phyloP scores from a whole-genome alignment of 306 rosid genomes.

The Trifolium repens region DNA sequence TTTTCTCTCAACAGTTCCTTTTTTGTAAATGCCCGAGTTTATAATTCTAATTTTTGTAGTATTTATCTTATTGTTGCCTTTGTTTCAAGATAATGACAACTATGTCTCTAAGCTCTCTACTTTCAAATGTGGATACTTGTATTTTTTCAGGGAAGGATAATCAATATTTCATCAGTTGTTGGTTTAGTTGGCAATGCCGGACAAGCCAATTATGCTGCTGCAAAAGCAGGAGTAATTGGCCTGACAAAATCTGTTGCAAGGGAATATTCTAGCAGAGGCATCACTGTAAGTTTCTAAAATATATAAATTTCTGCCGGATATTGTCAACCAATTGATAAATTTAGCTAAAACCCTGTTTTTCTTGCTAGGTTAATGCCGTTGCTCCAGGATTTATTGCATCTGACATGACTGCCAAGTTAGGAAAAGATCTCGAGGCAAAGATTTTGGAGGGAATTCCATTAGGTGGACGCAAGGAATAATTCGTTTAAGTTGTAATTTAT shows the following conservation, averaged over 20 bases:
- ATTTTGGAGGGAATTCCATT: constrained; percentile 80
- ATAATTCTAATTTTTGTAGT: not conserved
- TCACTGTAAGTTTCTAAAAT: constrained; percentile 59
- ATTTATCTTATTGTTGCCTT: not conserved
- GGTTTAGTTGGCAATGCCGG: constrained; percentile 93
- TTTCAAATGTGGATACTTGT: constrained; percentile 25
- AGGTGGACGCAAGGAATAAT: constrained; percentile 57
- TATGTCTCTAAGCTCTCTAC: constrained; percentile 20
- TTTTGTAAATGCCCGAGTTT: not conserved
- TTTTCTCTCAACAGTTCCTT: not conserved
- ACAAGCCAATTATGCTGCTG: constrained; percentile 98
- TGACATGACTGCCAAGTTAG: constrained; percentile 95
- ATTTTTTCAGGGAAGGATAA: constrained; percentile 83
- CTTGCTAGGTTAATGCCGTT: constrained; percentile 86
- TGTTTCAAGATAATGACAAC: constrained; percentile 23
- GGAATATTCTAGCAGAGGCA: constrained; percentile 89
- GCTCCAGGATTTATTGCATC: constrained; percentile 99
- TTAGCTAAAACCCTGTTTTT: constrained; percentile 31
- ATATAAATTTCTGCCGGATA: constrained; percentile 26
- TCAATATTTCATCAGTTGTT: constrained; percentile 94
- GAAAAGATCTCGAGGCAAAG: constrained; percentile 82
- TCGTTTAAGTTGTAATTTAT: constrained; percentile 11
- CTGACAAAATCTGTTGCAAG: constrained; percentile 86
- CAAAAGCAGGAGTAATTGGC: constrained; percentile 99
- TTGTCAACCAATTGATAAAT: constrained; percentile 28